Base-by-base conservation (phyloP, 495 filamentous ascomycete genomes). In the Daldinia concentrica region DNA sequence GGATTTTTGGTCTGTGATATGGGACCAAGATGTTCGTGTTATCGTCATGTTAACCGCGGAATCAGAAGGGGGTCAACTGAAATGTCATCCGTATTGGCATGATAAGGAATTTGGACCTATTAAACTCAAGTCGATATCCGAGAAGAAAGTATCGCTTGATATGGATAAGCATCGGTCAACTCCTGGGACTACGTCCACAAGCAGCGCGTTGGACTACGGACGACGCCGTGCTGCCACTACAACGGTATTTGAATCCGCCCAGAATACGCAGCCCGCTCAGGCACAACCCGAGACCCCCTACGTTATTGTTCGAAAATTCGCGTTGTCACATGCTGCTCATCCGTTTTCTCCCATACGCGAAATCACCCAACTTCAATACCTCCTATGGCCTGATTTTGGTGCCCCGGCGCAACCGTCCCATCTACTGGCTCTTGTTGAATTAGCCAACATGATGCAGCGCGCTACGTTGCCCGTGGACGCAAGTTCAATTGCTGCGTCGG, bases 1-100 rank as follows among this genome's bases (percentile, higher is more conserved):
- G 95, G 95, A 99, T 80, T 99, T 99, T 75, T 99, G 95, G 95
- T 93, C 92, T 51, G 90, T 98, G 22, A 86, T 98, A 50, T 99
- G 95, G 95, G 95, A 98, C 76, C 91, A 98, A 81, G 94, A 98
- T 76, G 89, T 96, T 26, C 90, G 94, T 59, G 92, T 98, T 30
- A 88, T 99, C 61, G 94, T 99, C 67, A 97, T 97, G 86, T 84
- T 99, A 62, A 98, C 95, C 3, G 95, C 95, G n/a, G 95, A 99
- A 78, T 83, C 90, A 26, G 95, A 99, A 83, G 92, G 95, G 27
- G 95, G 96, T 7, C 96, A 97, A 73, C 83, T 95, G 17, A 99
- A 98, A 79, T 95, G 94, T 64, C 94, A 99, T 76, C 90, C 91
- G 1, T 99, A 97, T 77, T 99, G 95, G 95, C 82, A 88, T 36